Evolutionary conservation across 805 yeast species (phyloP).

Genomic region (Cyberlindnera nakhonratchasimensis): DNA sequence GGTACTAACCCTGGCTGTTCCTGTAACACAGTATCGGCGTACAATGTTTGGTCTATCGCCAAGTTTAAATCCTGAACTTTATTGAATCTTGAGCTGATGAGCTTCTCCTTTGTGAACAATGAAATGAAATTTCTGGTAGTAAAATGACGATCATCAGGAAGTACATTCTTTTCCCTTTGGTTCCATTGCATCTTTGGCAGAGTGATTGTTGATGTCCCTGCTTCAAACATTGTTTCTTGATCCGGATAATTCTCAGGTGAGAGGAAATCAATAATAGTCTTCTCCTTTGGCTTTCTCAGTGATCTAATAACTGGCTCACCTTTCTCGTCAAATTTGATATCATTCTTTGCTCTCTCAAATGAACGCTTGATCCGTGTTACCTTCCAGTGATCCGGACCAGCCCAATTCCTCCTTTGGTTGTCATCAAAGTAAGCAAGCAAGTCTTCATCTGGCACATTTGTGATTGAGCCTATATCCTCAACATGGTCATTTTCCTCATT

Average conservation of each 20-base stretch:
- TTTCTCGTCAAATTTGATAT: neutral
- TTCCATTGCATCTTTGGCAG: constrained; percentile 41
- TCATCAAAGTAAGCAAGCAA: constrained; percentile 81
- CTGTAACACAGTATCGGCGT: constrained; percentile 54
- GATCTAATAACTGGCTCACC: constrained; percentile 12
- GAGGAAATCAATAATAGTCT: constrained; percentile 42
- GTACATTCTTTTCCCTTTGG: constrained; percentile 42
- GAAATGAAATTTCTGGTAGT: constrained; percentile 64
- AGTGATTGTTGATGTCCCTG: constrained; percentile 33
- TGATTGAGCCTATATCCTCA: constrained; percentile 25
- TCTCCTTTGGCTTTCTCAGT: constrained; percentile 34
- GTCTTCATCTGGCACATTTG: constrained; percentile 49
- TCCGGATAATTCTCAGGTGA: constrained; percentile 36
- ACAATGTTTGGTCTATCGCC: constrained; percentile 60
- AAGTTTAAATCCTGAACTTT: constrained; percentile 23
- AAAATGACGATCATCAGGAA: constrained; percentile 76
- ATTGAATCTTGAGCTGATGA: constrained; percentile 36
- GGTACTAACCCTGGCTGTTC: constrained; percentile 25
- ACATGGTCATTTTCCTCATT: constrained; percentile 6
- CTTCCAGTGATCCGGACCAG: constrained; percentile 94
- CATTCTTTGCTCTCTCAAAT: constrained; percentile 9
- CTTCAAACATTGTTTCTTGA: constrained; percentile 37
- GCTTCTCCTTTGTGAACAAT: constrained; percentile 63
- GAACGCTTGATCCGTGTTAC: constrained; percentile 53
- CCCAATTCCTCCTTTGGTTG: constrained; percentile 68